Evolutionary conservation across 139 green algal genomes (phyloP).

Genomic region (Spirogloea muscicola): DNA sequence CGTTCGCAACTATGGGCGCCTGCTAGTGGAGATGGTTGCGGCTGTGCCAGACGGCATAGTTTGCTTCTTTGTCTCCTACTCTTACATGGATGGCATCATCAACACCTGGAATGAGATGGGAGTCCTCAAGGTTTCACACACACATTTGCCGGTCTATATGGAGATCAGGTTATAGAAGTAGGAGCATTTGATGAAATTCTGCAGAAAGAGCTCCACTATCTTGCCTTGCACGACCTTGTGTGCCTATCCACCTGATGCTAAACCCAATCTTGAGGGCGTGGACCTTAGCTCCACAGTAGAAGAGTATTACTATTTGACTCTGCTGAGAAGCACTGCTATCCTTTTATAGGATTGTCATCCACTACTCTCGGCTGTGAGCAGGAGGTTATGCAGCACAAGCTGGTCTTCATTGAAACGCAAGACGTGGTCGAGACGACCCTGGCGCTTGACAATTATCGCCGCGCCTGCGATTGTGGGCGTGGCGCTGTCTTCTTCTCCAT

Average conservation of each 20-base stretch:
- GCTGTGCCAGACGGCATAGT: constrained; percentile 91
- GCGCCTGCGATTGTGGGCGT: constrained; percentile 91
- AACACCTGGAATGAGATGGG: constrained; percentile 90
- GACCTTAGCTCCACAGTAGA: neutral
- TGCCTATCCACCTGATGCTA: too few relatives aligned
- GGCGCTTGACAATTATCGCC: constrained; percentile 95
- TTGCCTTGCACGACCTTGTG: too few relatives aligned
- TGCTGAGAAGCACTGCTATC: too few relatives aligned
- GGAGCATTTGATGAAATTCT: too few relatives aligned
- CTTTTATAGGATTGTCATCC: too few relatives aligned
- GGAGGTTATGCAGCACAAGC: constrained; percentile 91
- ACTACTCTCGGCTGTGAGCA: too few relatives aligned
- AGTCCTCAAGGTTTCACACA: constrained; percentile 72
- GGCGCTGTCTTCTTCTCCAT: constrained; percentile 90
- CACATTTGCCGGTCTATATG: too few relatives aligned
- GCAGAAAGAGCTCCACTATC: too few relatives aligned
- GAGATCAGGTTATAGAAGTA: too few relatives aligned
- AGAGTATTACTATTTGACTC: neutral
- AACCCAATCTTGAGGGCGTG: too few relatives aligned
- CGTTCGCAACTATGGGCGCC: constrained; percentile 84
- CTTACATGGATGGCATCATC: constrained; percentile 97
- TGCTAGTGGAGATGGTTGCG: constrained; percentile 85
- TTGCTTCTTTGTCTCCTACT: constrained; percentile 96
- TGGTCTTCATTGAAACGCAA: constrained; percentile 97
- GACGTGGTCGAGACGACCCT: constrained; percentile 98